Percentiles rank a stretch among this genome's conserved stretches.
phyloP scores from a whole-genome alignment of 2,329 filamentous ascomycete genomes.

The Penicillium crustosum region DNA sequence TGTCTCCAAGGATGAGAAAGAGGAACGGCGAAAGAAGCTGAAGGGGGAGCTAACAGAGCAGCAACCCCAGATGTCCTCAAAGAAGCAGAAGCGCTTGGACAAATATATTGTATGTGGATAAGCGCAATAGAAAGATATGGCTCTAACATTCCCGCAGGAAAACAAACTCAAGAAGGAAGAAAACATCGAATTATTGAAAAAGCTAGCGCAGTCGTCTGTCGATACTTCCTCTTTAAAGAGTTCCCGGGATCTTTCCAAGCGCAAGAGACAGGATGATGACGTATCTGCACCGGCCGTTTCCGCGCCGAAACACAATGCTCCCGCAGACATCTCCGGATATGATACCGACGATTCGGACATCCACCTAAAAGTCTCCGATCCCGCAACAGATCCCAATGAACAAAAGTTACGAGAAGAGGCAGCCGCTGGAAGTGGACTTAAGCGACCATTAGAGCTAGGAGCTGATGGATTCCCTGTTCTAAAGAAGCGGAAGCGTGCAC shows the following conservation, averaged over 20 bases:
- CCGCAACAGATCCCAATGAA: constrained; percentile 17
- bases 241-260: constrained; percentile 71
- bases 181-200: constrained; percentile 77
- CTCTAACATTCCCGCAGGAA: constrained; percentile 54
- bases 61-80: constrained; percentile 58
- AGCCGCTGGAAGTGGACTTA: constrained; percentile 70
- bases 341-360: constrained; percentile 38
- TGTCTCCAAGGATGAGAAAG: constrained; percentile 53
- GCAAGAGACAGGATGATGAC: constrained; percentile 62
- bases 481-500: constrained; percentile 73
- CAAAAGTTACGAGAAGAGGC: constrained; percentile 52
- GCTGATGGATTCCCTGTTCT: constrained; percentile 78
- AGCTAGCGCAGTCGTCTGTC: constrained; percentile 73
- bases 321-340: constrained; percentile 35
- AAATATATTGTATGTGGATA: constrained; percentile 60
- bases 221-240: constrained; percentile 81
- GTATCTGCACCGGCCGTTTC: constrained; percentile 11
- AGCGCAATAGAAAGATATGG: background rate
- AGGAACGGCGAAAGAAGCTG: constrained; percentile 53
- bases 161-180: constrained; percentile 94
- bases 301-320: constrained; percentile 23
- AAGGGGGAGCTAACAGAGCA: constrained; percentile 56
- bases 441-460: constrained; percentile 78
- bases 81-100: constrained; percentile 67
- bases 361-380: constrained; percentile 26